Percentiles rank a stretch among this genome's conserved stretches.
These are phyloP conservation scores for Mortierella sp. DNA, from an alignment of 371 early-diverging fungal species.

Conservation along the genomic window DNA sequence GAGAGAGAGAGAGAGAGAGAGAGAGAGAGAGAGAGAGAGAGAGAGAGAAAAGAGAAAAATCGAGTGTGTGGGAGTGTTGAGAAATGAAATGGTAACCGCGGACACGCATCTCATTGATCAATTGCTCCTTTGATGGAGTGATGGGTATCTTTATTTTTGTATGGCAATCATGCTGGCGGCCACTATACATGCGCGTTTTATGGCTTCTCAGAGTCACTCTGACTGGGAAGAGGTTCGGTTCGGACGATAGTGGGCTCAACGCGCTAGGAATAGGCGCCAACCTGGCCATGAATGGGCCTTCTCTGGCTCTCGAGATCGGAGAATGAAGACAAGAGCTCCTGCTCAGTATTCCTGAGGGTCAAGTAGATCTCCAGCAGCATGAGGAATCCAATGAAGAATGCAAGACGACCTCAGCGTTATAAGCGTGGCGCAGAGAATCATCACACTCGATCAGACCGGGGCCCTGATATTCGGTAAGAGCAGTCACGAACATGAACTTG, in stretches of 20 bases:
- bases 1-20: not conserved
- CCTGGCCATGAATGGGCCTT: not conserved
- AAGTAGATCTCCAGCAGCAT: not conserved
- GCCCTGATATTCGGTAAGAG: no score
- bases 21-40: not conserved
- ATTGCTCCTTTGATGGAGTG: not conserved
- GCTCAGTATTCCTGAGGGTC: not conserved
- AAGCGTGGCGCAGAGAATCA: not conserved
- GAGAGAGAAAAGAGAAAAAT: constrained; percentile 15
- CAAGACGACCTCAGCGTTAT: not conserved
- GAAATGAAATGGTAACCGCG: no score
- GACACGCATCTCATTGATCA: not conserved
- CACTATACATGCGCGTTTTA: not conserved
- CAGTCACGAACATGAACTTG: not conserved
- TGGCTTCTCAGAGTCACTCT: not conserved
- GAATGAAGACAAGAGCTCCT: not conserved
- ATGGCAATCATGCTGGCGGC: not conserved
- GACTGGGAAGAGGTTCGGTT: not conserved
- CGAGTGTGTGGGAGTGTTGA: no score
- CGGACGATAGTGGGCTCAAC: not conserved
- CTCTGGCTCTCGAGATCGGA: not conserved
- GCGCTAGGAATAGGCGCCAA: not conserved
- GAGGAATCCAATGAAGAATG: not conserved
- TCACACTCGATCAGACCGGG: no score
- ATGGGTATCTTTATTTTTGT: not conserved